Conservation (phyloP, 179 eudicot genomes). For the Dionaea muscipula region DNA sequence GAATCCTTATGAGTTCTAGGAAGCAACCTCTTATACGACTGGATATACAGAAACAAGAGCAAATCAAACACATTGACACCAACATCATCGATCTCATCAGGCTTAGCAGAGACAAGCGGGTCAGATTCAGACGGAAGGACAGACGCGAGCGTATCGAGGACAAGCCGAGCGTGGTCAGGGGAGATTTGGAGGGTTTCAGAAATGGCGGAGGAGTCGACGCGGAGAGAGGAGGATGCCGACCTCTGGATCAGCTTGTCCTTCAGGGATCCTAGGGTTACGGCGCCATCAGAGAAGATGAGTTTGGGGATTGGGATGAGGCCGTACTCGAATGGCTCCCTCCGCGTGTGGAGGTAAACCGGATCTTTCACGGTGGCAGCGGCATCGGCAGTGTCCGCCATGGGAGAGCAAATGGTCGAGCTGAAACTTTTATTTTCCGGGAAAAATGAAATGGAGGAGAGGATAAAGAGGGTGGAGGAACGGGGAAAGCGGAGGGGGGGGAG, state of each 20-base stretch:
- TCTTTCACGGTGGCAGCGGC: constrained; percentile 5
- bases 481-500: no score
- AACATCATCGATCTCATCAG: constrained; percentile 28
- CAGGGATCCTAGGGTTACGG: constrained; percentile 36
- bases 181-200: constrained; percentile 43
- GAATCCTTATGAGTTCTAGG: constrained; percentile 77
- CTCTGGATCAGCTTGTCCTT: constrained; percentile 39
- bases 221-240: constrained; percentile 15
- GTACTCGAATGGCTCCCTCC: constrained; percentile 16
- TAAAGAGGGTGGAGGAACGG: no score
- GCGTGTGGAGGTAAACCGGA: constrained; percentile 11
- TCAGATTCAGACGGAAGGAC: constrained; percentile 48
- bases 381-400: constrained; percentile 7
- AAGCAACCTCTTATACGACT: constrained; percentile 76
- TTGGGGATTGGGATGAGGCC: constrained; percentile 49
- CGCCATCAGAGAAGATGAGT: constrained; percentile 65
- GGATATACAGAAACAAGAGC: constrained; percentile 59
- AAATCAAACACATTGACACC: constrained; percentile 69
- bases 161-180: constrained; percentile 40
- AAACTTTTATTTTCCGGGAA: no score
- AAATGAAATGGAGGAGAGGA: no score
- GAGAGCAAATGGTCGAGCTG: no score
- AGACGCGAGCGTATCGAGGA: constrained; percentile 43
- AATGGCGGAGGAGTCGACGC: constrained; percentile 26
- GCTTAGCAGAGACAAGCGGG: constrained; percentile 37